These are phyloP conservation scores for Fusarium tricinctum DNA, from an alignment of 2,329 filamentous ascomycete genomes.

Conservation along the genomic window DNA sequence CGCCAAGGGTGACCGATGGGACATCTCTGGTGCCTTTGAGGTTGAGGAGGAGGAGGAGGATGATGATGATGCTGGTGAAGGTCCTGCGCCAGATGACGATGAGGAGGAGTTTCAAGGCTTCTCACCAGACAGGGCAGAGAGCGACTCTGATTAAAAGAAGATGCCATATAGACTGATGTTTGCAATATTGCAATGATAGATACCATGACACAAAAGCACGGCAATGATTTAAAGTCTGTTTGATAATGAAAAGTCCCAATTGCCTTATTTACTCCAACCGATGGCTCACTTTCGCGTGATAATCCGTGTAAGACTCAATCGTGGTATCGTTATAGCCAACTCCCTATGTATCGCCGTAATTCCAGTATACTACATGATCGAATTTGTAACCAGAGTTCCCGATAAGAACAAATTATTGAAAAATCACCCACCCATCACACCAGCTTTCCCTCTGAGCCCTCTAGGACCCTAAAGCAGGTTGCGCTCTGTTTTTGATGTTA, in stretches of 20 bases:
- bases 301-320: constrained; percentile 14
- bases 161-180: constrained; percentile 30
- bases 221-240: constrained; percentile 23
- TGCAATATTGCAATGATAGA: constrained; percentile 34
- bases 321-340: constrained; percentile 36
- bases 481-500: constrained; percentile 32
- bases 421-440: not conserved
- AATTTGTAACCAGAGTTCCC: not conserved
- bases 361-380: constrained; percentile 25
- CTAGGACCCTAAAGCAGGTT: constrained; percentile 37
- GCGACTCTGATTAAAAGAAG: constrained; percentile 53
- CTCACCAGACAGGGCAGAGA: constrained; percentile 57
- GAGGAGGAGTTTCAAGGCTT: constrained; percentile 70
- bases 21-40: constrained; percentile 84
- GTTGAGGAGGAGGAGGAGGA: constrained; percentile 69
- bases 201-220: constrained; percentile 39
- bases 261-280: constrained; percentile 14
- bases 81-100: constrained; percentile 57
- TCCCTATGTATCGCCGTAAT: constrained; percentile 21
- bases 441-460: not conserved
- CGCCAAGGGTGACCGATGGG: constrained; percentile 92
- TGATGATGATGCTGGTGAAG: constrained; percentile 55
- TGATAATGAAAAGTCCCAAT: constrained; percentile 3
- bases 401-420: not conserved
- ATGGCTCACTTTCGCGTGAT: not conserved